phyloP scores from a whole-genome alignment of 306 rosid genomes.

The Erythrophleum fordii region DNA sequence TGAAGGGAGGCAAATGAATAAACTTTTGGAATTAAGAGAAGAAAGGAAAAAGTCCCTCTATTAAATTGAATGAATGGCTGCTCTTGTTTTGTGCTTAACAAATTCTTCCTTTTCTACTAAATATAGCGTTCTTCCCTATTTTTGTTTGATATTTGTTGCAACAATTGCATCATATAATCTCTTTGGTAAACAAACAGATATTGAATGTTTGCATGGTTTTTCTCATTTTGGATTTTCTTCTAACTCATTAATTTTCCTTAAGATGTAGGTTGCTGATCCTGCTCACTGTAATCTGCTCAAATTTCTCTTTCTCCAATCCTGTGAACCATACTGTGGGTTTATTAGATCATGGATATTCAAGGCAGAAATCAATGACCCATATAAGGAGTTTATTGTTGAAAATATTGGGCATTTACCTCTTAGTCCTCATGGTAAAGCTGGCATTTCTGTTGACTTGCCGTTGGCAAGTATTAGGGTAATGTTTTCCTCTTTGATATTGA shows the following conservation, averaged over 20 bases:
- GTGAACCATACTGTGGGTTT: conserved; percentile 90
- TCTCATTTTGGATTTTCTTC: not conserved
- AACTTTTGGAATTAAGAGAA: not conserved
- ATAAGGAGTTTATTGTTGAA: conserved; percentile 82
- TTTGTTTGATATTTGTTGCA: conserved; percentile 8
- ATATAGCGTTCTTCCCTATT: not conserved
- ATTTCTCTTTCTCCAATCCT: conserved; percentile 84
- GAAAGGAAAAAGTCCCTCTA: not conserved
- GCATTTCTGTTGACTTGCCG: conserved; percentile 55
- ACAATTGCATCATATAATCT: not conserved
- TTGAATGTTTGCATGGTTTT: conserved; percentile 5
- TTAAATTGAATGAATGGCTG: not conserved
- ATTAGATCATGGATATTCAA: conserved; percentile 95
- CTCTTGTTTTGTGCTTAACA: not conserved
- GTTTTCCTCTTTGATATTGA: conserved; percentile 26
- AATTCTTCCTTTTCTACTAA: conserved; percentile 11
- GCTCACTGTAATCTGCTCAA: conserved; percentile 77
- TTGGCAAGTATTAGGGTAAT: conserved; percentile 73
- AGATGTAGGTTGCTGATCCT: conserved; percentile 92
- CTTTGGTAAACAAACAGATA: not conserved
- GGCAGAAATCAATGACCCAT: conserved; percentile 93
- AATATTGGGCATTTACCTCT: conserved; percentile 46
- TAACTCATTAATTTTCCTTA: conserved; percentile 8
- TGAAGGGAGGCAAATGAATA: not conserved
- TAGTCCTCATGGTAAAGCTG: conserved; percentile 45